A percentile compares a stretch with the other conserved stretches of the same genome.
phyloP scores from a whole-genome alignment of 306 rosid species.

The Sicyos edulis region DNA sequence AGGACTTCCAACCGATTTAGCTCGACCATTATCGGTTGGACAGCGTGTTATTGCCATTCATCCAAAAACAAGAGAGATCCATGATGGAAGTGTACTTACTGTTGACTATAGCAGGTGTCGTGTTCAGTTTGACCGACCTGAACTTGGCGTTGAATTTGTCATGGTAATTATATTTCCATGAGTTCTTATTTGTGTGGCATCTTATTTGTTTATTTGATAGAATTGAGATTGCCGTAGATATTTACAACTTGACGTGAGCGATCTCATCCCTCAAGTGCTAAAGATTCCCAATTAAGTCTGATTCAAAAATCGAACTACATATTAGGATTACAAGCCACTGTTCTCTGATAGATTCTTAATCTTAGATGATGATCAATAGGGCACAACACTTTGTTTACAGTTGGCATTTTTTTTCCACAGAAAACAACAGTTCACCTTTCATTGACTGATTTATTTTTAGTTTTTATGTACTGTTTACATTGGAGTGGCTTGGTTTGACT shows the following conservation, averaged over 20 bases:
- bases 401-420: background rate
- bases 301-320: constrained; percentile 5
- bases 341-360: background rate
- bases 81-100: constrained; percentile 70
- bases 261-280: background rate
- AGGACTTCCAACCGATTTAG: constrained; percentile 87
- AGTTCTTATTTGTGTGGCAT: background rate
- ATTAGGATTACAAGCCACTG: constrained; percentile 1
- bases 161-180: constrained; percentile 48
- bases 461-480: background rate
- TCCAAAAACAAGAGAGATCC: constrained; percentile 69
- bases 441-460: background rate
- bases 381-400: background rate
- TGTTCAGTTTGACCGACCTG: constrained; percentile 78
- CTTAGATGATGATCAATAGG: background rate
- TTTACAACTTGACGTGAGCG: background rate
- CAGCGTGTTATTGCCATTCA: constrained; percentile 77
- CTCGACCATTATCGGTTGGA: constrained; percentile 75
- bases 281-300: background rate
- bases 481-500: constrained; percentile 23
- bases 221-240: background rate
- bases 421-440: background rate
- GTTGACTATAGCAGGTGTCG: constrained; percentile 57
- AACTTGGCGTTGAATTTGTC: constrained; percentile 77
- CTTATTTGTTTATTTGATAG: constrained; percentile 1